Percentiles rank a stretch among this genome's conserved stretches.
Evolutionary conservation across 2,329 filamentous ascomycete genomes (phyloP).

Genomic region (Hypoxylon sp.): DNA sequence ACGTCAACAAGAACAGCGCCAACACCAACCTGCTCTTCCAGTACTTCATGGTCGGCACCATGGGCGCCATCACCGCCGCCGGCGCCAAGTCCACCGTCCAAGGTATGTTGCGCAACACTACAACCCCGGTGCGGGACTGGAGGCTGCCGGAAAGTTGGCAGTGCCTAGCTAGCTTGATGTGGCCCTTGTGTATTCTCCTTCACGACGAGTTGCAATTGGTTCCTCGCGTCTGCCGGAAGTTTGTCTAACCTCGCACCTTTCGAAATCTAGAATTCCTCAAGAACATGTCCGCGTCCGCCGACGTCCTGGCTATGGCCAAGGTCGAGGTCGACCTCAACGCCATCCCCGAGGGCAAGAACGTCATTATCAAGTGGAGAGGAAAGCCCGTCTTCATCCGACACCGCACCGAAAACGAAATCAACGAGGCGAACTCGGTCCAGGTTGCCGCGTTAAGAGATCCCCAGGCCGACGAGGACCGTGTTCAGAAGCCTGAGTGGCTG

Average conservation of each 20-base stretch:
- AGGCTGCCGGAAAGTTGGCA: neutral
- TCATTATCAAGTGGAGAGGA: conserved; percentile 99
- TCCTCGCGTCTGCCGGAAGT: neutral
- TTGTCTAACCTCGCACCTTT: conserved; percentile 32
- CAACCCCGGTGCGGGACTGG: neutral
- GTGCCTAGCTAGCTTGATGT: too few species aligned
- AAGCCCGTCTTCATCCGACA: conserved; percentile 99
- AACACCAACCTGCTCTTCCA: conserved; percentile 85
- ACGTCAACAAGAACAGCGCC: conserved; percentile 74
- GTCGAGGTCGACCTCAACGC: conserved; percentile 92
- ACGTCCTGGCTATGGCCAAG: conserved; percentile 99
- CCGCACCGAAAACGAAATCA: conserved; percentile 91
- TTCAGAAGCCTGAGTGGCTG: conserved; percentile 98
- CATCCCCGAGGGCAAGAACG: conserved; percentile 99
- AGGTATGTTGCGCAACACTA: conserved; percentile 72
- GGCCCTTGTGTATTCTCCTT: too few species aligned
- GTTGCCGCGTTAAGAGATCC: conserved; percentile 87
- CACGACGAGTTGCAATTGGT: too few species aligned
- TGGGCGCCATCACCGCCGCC: conserved; percentile 90
- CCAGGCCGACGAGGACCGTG: conserved; percentile 87
- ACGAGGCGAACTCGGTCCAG: conserved; percentile 90
- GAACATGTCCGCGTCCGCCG: conserved; percentile 99
- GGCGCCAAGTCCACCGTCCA: conserved; percentile 98
- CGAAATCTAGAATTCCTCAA: conserved; percentile 90
- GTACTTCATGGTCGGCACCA: conserved; percentile 98